Conservation (phyloP, 805 yeast genomes). For the Dipodascus geniculatus region DNA sequence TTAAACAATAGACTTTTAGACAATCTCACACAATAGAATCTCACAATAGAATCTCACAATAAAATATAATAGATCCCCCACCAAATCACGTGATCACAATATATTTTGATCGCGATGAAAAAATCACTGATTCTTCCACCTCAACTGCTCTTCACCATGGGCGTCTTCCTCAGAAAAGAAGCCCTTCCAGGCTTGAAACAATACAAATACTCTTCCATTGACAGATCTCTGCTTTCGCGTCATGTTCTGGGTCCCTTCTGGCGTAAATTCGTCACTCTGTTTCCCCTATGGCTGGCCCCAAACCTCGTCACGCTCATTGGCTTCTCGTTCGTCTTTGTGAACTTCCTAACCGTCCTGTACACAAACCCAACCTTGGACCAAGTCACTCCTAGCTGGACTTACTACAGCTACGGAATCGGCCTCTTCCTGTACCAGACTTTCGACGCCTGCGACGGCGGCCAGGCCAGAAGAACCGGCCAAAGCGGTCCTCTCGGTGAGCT, state of each 20-base stretch:
- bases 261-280: slow-evolving; percentile 54
- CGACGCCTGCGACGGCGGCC: slow-evolving; percentile 93
- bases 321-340: slow-evolving; percentile 53
- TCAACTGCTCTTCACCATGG: slow-evolving; percentile 29
- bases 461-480: slow-evolving; percentile 92
- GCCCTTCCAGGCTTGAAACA: slow-evolving; percentile 41
- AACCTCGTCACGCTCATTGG: slow-evolving; percentile 73
- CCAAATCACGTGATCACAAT: no score
- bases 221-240: slow-evolving; percentile 66
- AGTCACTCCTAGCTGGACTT: slow-evolving; percentile 65
- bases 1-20: no score
- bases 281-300: slow-evolving; percentile 84
- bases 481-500: slow-evolving; percentile 90
- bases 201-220: slow-evolving; percentile 51
- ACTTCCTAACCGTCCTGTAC: slow-evolving; percentile 52
- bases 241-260: slow-evolving; percentile 75
- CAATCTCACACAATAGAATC: no score
- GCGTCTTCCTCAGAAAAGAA: slow-evolving; percentile 46
- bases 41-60: no score
- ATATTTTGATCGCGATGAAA: no score
- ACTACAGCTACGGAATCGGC: slow-evolving; percentile 66
- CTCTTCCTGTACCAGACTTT: slow-evolving; percentile 86
- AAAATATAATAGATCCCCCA: no score
- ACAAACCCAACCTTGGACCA: slow-evolving; percentile 57
- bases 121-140: no score